Conservation (phyloP, 2,329 filamentous ascomycete genomes). For the Diaporthe citriasiana region DNA sequence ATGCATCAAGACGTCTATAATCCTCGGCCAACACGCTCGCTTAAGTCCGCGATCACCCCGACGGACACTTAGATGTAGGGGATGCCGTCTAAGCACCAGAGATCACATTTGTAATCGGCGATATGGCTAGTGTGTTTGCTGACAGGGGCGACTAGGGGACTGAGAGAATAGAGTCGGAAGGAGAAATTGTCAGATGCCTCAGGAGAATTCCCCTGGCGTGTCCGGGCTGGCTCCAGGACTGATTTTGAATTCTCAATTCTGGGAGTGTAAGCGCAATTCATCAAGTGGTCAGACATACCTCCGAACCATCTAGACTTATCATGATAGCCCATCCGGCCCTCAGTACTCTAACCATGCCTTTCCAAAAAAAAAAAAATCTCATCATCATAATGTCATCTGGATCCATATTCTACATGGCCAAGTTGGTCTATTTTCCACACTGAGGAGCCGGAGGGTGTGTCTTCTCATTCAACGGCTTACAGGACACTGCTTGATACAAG, state of each 20-base stretch:
- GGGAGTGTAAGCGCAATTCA: slow-evolving; percentile 10
- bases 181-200: background rate
- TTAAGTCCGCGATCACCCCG: slow-evolving; percentile 17
- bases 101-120: slow-evolving; percentile 14
- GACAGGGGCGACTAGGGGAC: background rate
- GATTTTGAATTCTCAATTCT: background rate
- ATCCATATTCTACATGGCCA: slow-evolving; percentile 4
- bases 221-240: background rate
- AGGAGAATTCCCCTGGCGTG: no score
- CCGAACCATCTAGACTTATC: background rate
- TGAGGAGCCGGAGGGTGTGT: background rate
- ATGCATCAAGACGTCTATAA: background rate
- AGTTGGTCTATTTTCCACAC: background rate
- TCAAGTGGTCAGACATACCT: background rate
- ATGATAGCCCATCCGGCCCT: background rate
- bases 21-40: background rate
- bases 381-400: slow-evolving; percentile 24
- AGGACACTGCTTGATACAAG: background rate
- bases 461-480: background rate
- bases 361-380: background rate
- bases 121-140: background rate
- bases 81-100: background rate
- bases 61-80: background rate
- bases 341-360: slow-evolving; percentile 8
- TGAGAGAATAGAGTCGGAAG: background rate